phyloP scores from a whole-genome alignment of 2,329 filamentous ascomycete species.

The Penicillium griseofulvum region DNA sequence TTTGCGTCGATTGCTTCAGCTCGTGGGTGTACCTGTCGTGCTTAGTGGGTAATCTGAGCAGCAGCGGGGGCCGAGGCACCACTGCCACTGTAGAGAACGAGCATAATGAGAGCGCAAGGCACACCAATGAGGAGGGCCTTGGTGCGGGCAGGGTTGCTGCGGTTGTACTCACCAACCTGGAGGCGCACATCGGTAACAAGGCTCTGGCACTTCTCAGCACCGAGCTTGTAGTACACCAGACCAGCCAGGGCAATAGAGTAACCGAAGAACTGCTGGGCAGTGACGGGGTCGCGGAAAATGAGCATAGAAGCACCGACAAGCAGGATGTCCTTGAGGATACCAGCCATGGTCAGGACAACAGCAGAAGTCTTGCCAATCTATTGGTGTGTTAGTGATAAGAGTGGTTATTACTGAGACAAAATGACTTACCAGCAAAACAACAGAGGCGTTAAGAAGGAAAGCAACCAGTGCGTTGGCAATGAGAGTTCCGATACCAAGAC shows the following conservation, averaged over 20 bases:
- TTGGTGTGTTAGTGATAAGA: conserved; percentile 9
- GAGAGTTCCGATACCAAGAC: conserved; percentile 63
- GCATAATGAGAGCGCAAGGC: conserved; percentile 16
- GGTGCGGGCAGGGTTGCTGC: conserved; percentile 23
- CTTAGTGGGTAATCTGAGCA: conserved; percentile 19
- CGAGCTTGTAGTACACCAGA: conserved; percentile 64
- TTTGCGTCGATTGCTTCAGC: conserved; percentile 8
- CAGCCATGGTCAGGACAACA: conserved; percentile 75
- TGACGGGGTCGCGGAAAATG: conserved; percentile 71
- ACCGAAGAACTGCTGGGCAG: conserved; percentile 67
- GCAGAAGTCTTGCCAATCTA: conserved; percentile 76
- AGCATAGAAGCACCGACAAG: conserved; percentile 71
- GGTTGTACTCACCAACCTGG: conserved; percentile 28
- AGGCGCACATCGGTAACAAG: conserved; percentile 48
- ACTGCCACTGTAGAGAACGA: conserved; percentile 23
- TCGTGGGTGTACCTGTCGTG: neutral
- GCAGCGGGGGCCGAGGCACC: conserved; percentile 4
- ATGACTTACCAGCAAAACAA: conserved; percentile 61
- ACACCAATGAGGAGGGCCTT: conserved; percentile 21
- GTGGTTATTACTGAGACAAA: neutral
- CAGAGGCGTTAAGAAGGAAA: conserved; percentile 74
- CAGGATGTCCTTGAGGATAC: conserved; percentile 80
- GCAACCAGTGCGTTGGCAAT: conserved; percentile 70
- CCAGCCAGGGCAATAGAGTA: conserved; percentile 68
- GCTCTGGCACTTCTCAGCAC: conserved; percentile 53